Conservation (phyloP, 805 yeast species). For the Kuraishia capsulata region DNA sequence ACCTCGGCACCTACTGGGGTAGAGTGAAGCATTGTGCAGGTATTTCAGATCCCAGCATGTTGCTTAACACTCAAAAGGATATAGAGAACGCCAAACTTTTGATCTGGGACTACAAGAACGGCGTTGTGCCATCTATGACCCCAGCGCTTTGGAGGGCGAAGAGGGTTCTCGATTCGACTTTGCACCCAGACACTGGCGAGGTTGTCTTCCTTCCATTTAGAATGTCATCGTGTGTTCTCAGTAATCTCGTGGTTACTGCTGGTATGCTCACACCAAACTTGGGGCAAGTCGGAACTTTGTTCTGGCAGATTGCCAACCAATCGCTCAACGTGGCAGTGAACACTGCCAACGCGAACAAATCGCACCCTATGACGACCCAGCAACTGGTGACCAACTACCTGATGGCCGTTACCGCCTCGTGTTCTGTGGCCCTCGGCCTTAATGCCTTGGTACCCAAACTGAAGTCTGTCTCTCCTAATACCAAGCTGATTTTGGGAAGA, state of each 20-base stretch:
- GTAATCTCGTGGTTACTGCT: slow-evolving; percentile 88
- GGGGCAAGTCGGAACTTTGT: slow-evolving; percentile 82
- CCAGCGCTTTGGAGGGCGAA: slow-evolving; percentile 88
- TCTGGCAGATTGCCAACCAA: slow-evolving; percentile 98
- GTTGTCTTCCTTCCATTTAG: slow-evolving; percentile 89
- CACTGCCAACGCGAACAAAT: slow-evolving; percentile 92
- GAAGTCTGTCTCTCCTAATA: slow-evolving; percentile 55
- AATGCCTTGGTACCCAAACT: slow-evolving; percentile 86
- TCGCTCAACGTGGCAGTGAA: slow-evolving; percentile 95
- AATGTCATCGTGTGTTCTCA: slow-evolving; percentile 92
- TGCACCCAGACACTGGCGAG: slow-evolving; percentile 96
- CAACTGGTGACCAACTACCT: slow-evolving; percentile 76
- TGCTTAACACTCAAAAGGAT: slow-evolving; percentile 59
- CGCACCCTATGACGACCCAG: slow-evolving; percentile 75
- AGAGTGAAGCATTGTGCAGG: slow-evolving; percentile 92
- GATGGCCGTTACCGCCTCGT: slow-evolving; percentile 88
- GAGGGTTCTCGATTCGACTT: slow-evolving; percentile 77
- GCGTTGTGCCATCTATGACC: slow-evolving; percentile 53
- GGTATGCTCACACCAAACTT: slow-evolving; percentile 97
- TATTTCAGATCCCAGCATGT: slow-evolving; percentile 86
- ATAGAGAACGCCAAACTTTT: slow-evolving; percentile 55
- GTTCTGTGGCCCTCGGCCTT: slow-evolving; percentile 91
- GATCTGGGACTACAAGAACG: slow-evolving; percentile 67
- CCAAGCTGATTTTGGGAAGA: slow-evolving; percentile 69
- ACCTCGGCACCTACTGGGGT: slow-evolving; percentile 81